Evolutionary conservation across 371 early-diverging fungal genomes (phyloP), one percentile per base, ranked within the genome.

Genomic region (Mortierella sp.): DNA sequence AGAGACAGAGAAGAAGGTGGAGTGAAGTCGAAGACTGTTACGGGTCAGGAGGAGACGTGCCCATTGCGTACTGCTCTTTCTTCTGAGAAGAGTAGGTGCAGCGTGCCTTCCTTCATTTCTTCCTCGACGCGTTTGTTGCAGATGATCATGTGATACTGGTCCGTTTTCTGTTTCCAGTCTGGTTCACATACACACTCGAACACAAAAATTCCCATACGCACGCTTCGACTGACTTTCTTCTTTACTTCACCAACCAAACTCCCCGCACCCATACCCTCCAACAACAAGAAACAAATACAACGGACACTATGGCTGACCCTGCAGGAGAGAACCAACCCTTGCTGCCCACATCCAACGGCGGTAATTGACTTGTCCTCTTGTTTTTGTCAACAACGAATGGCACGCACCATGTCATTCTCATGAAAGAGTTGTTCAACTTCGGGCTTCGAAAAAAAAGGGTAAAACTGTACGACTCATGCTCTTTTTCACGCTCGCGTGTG

Each of bases 241-340:
- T 24, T 68, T 38, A 3, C 38, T 41, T 21, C 68, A 6, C 35
- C 16, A 41, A 68, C 68, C 41, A 10, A 38, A 18, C 18, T 41
- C 21, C 5, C 51, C 16, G 4, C 38, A 38, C 41, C 38, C 63
- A 32, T 18, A 63, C 24, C 68, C 11, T 1, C 63, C 38, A 24
- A 8, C 24, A 68, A 7, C 43, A 68, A 18, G 24, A 35, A 38
- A 21, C 29, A 38, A 24, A 5, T 38, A 21, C 68, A 68, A 51
- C n/a, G 18, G 11, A 48, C 73, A 68, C 49, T 4, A 75, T 75
- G 75, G 68, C 75, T 2, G 68, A 51, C 32, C 56, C 76, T 18
- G 16, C 60, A 7, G 71, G 76, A 32, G 80, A 79, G 70, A 43
- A 35, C 44, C 78, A 76, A 48, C 80, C 80, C 48, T 77, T 79